Base-by-base conservation (phyloP, 2,329 filamentous ascomycete species). In the Podosphaera aphanis region DNA sequence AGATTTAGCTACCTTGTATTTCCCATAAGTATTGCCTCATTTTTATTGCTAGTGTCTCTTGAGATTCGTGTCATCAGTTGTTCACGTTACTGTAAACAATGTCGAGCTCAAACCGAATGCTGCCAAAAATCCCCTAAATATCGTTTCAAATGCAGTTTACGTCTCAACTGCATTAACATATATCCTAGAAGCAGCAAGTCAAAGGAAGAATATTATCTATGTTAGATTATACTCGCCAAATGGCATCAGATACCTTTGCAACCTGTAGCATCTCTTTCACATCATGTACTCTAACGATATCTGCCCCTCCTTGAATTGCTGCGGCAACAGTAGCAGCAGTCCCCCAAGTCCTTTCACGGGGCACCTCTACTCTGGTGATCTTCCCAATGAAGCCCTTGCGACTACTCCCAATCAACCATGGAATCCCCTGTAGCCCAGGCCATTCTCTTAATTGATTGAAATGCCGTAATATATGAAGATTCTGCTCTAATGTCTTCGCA, bases 251-350 rank as follows among this genome's bases (percentile, higher is more conserved):
- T 77, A 95, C 88, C 59, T 72, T 79, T 1, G 75, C 76, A 27
- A 93, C 85, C 62, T 84, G 71, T 36, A 64, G 68, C 88, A 95
- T 95, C 65, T 90, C 82, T 47, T 67, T 63, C 13, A 86, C 81
- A 64, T 95, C 88, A 63, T 98, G 90, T 37, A 98, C 85, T 44
- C 90, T 70, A 40, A 95, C 78, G 48, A 98, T 76, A 65, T 95
- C 86, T 20, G 86, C 86, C 2, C 90, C 90, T 5, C 83, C 83
- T 49, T 79, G 74, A 25, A 98, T 71, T 40, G 85, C 83, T 5
- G 85, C 84, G 2, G 82, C 79, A 7, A 95, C 81, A 0, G 85
- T 83, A 10, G 83, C 84, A 10, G 85, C 86, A 2, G 90, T 95
- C 10, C 90, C 90, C 75, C 78, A 90, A 7, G 71, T 68, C 50